Base-by-base conservation (phyloP, 2,329 filamentous ascomycete genomes). In the Aspergillus sp. region DNA sequence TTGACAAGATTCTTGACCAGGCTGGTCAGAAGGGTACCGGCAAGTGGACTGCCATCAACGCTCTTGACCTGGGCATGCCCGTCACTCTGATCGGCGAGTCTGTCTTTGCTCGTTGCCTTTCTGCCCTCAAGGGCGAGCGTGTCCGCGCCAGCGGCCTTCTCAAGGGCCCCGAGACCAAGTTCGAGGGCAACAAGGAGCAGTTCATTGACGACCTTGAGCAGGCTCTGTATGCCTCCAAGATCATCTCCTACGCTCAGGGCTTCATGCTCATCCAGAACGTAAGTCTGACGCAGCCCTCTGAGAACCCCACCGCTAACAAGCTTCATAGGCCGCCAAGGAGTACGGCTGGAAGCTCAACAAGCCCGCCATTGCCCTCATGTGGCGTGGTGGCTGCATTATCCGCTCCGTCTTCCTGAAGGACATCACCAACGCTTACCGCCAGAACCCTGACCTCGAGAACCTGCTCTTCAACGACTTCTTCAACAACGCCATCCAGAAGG, bases 261-360 rank as follows among this genome's bases (percentile, higher is more conserved):
- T 99, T 99, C 88, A 98, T 98, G 94, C 88, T 99, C 77, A 98
- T 99, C 88, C 94, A 98, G 85, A 91, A 96, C 83, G 92, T 93
- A 82, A 81, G 88, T 80, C 25, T 25, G 25, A 3, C 43, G 8
- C 19, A 5, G 1, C 8, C 15, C 7, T 49, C 1, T 38, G 9
- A 17, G 7, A 3, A 15, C 19, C 23, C 34, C 38, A 38, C 50
- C 51, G 60, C 56, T 66, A 53, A 63, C 31, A 9, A 23, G 22
- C 28, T 28, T 55, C 57, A 61, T 71, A 95, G 91, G 94, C 95
- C 72, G 95, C 94, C 81, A 93, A 90, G 82, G 92, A 98, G 81
- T 99, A 96, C 85, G 82, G 83, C 72, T 99, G 95, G 95, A 97
- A 97, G 88, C 90, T 99, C 72, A 97, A 99, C 91, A 98, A 98